Percentiles rank a stretch among this genome's conserved stretches.
These are phyloP conservation scores for Cordyceps javanica DNA, from an alignment of 2,329 filamentous ascomycete species.

Conservation along the genomic window DNA sequence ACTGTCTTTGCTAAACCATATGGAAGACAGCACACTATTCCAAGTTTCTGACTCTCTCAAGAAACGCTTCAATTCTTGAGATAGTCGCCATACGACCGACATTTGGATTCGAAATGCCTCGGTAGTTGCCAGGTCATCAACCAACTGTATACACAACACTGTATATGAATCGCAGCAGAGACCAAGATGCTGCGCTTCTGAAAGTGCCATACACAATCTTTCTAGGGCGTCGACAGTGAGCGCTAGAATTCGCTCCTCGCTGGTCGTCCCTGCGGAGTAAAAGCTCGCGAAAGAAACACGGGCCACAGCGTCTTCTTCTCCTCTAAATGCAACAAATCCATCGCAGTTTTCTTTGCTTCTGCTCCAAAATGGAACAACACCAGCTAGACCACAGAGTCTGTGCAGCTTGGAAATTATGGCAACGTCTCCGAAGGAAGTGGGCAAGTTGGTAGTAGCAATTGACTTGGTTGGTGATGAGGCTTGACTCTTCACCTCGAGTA, in stretches of 20 bases:
- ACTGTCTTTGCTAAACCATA: neutral
- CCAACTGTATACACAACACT: neutral
- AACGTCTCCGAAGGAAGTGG: neutral
- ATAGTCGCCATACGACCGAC: neutral
- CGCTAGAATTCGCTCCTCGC: too few species aligned
- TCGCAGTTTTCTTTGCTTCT: neutral
- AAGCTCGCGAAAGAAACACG: rapidly evolving
- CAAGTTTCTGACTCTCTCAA: rapidly evolving
- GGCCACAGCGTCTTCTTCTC: neutral
- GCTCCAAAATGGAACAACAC: neutral
- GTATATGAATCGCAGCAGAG: neutral
- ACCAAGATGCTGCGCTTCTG: neutral
- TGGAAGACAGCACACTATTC: rapidly evolving
- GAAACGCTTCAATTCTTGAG: neutral
- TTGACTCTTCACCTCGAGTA: neutral
- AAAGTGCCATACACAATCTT: neutral
- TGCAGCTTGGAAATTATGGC: neutral
- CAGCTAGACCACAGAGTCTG: neutral
- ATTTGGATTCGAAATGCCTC: neutral
- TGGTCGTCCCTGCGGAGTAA: rapidly evolving
- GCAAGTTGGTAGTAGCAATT: neutral
- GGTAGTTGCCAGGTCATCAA: neutral
- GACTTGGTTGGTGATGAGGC: neutral
- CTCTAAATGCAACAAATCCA: neutral
- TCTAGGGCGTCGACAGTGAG: neutral